Percentiles rank a stretch among this genome's conserved stretches.
Evolutionary conservation across 2,329 filamentous ascomycete species (phyloP).

Genomic region (Ophiostoma novo-ulmi): DNA sequence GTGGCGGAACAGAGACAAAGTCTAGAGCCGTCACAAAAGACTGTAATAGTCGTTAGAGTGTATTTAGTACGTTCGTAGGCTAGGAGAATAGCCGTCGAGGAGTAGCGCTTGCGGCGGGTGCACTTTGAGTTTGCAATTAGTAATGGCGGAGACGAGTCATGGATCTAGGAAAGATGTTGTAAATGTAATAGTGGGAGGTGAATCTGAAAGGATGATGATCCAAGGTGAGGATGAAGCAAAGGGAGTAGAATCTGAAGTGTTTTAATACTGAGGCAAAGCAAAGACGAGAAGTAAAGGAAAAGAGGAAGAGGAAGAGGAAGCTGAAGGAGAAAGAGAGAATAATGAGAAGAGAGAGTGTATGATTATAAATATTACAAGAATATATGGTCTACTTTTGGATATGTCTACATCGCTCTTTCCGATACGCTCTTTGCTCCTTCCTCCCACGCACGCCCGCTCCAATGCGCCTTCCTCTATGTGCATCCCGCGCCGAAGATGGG

Average conservation of each 20-base stretch:
- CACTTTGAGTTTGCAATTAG: constrained; percentile 16
- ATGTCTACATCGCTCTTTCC: neutral
- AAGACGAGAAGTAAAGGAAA: neutral
- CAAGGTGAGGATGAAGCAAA: neutral
- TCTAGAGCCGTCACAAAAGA: constrained; percentile 2
- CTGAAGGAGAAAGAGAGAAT: neutral
- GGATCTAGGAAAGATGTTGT: neutral
- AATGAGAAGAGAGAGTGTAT: neutral
- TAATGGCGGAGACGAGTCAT: constrained; percentile 20
- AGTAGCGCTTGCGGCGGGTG: constrained; percentile 19
- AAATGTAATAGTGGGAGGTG: neutral
- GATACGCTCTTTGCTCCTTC: neutral
- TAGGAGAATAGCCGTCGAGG: constrained; percentile 8
- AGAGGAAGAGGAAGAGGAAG: neutral
- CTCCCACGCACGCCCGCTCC: constrained; percentile 18
- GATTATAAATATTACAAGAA: neutral
- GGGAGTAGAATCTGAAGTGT: neutral
- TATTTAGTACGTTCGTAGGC: neutral
- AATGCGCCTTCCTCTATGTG: neutral
- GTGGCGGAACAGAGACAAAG: neutral
- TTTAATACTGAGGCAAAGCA: neutral
- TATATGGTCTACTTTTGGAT: neutral
- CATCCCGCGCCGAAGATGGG: constrained; percentile 17
- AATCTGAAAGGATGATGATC: neutral
- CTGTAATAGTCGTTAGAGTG: neutral